phyloP scores from a whole-genome alignment of 2,329 filamentous ascomycete genomes.

The Alternaria dauci region DNA sequence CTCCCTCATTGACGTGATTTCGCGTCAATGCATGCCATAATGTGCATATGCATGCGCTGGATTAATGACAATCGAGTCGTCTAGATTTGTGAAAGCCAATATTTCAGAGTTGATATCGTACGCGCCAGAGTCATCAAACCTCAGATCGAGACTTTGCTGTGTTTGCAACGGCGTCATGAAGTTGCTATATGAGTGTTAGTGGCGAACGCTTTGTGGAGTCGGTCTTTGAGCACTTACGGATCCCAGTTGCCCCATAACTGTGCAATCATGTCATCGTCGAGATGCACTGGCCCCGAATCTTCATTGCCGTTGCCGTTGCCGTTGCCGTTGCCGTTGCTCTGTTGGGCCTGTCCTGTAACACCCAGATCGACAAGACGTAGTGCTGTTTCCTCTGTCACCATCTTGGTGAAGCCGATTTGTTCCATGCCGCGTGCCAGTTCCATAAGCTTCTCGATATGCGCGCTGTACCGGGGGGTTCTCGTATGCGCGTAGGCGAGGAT shows the following conservation, averaged over 20 bases:
- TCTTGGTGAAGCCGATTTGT: conserved; percentile 47
- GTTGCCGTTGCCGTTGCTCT: not conserved
- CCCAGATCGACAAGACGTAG: conserved; percentile 43
- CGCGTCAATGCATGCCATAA: conserved; percentile 3
- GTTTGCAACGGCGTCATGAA: conserved; percentile 46
- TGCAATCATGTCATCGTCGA: conserved; percentile 41
- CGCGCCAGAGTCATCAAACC: conserved; percentile 43
- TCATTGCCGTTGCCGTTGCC: not conserved
- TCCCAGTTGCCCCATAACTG: conserved; percentile 46
- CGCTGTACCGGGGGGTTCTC: conserved; percentile 35
- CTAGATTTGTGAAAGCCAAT: conserved; percentile 41
- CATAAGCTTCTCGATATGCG: conserved; percentile 39
- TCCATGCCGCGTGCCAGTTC: conserved; percentile 38
- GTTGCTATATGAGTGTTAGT: conserved; percentile 27
- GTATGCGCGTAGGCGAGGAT: conserved; percentile 47
- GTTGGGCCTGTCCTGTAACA: conserved; percentile 28
- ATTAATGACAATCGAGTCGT: conserved; percentile 43
- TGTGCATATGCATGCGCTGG: conserved; percentile 31
- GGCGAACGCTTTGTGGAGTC: not conserved
- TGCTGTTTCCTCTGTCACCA: conserved; percentile 46
- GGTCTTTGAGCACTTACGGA: conserved; percentile 31
- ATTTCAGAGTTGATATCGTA: conserved; percentile 45
- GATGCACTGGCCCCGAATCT: conserved; percentile 22
- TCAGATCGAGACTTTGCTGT: conserved; percentile 45
- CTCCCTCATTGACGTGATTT: not conserved